Base-by-base conservation (phyloP, 768 basidiomycete species). In the Pholiota conissans region DNA sequence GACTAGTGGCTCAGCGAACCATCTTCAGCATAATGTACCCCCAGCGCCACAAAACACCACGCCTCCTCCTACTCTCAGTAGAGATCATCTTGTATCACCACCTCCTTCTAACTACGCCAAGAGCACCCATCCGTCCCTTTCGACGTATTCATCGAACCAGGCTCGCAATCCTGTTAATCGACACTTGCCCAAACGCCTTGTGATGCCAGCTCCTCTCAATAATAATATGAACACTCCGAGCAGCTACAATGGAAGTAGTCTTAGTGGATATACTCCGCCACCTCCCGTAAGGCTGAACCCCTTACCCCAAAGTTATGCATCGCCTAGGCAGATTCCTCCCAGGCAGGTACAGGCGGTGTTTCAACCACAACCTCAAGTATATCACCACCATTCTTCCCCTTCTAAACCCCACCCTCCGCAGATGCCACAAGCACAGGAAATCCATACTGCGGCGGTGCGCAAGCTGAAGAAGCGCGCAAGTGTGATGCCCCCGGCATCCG, bases 171-270 rank as follows among this genome's bases (percentile, higher is more conserved):
- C 67, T n/a, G 63, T 61, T n/a, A 63, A 67, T 53, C 66, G 61
- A 58, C 75, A 65, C 68, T 64, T 85, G 40, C 89, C 89, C 3
- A 87, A 82, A 67, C 81, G 76, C 47, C 82, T 91, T 26, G 83
- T 90, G 40, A 91, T 91, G 89, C 89, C 89, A 46, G 71, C 85
- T 3, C 89, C 85, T 14, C 76, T 91, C 35, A 83, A 84, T 65
- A 83, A 84, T 65, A 69, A 55, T 28, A 58, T 58, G 18, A 35
- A 32, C 30, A 14, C 40, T n/a, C 10, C 9, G 30, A 45, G 18
- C 13, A n/a, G 10, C 13, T n/a, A 53, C 14, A 39, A 39, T 18
- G 37, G 42, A 2, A 45, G 4, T 45, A 22, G 42, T 30, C 40
- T 26, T 30, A 20, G 14, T 14, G 40, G 28, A 5, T 24, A 28